Conservation (phyloP, 768 basidiomycete genomes). For the Cystofilobasidium bisporidii region DNA sequence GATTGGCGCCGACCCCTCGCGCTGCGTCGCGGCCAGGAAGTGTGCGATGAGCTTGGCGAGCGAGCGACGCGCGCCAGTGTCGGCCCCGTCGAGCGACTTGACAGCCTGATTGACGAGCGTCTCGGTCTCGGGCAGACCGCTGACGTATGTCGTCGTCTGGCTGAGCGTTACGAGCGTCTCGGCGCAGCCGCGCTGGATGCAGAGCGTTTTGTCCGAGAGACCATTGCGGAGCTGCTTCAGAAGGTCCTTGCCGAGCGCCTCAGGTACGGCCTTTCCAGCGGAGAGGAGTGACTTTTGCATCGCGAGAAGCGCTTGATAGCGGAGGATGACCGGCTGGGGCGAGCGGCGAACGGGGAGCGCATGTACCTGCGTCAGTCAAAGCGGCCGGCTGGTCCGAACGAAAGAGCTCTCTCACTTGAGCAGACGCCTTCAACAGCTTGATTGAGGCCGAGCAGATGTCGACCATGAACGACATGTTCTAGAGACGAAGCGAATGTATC, state of each 20-base stretch:
- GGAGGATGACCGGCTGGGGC: constrained; percentile 64
- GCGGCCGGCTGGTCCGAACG: too few relatives aligned
- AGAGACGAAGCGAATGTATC: not conserved
- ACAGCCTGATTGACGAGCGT: constrained; percentile 56
- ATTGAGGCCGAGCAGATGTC: constrained; percentile 62
- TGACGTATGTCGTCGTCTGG: constrained; percentile 43
- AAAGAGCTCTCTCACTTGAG: constrained; percentile 48
- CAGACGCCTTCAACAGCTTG: constrained; percentile 58
- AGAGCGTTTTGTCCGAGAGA: constrained; percentile 68
- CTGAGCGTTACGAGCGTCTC: constrained; percentile 39
- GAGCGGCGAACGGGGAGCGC: not conserved
- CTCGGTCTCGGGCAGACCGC: constrained; percentile 65
- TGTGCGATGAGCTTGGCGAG: constrained; percentile 73
- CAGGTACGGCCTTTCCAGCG: constrained; percentile 74
- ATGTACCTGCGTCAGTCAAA: not conserved
- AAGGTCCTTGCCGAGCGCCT: constrained; percentile 66
- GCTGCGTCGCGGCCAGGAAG: constrained; percentile 72
- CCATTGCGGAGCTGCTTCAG: constrained; percentile 68
- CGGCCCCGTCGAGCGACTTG: constrained; percentile 68
- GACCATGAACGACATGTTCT: constrained; percentile 94
- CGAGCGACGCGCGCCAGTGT: constrained; percentile 69
- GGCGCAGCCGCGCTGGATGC: constrained; percentile 74
- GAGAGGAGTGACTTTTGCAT: constrained; percentile 69
- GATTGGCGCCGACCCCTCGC: constrained; percentile 49
- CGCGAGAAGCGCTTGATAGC: constrained; percentile 67